Percentiles rank a stretch among this genome's conserved stretches.
Evolutionary conservation across 225 moss, liverwort and hornwort species (phyloP).

Genomic region (Physcomitrium patens): DNA sequence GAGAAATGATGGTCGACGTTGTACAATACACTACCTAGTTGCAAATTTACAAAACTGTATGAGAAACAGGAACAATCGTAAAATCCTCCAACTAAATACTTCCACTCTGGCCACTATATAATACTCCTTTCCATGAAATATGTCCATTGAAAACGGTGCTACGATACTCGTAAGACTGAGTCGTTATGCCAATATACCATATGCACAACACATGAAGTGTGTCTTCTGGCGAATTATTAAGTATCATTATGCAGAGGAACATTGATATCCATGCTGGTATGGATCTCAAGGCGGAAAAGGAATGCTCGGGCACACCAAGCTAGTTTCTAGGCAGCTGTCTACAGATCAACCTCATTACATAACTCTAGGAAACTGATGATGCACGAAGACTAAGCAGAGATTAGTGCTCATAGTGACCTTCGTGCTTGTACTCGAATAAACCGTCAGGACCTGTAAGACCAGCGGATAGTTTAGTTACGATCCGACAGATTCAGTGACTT

Average conservation of each 20-base stretch:
- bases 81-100: no score
- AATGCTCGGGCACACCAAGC: slow-evolving; percentile 24
- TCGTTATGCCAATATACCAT: background rate
- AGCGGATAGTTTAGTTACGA: background rate
- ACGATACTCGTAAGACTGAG: background rate
- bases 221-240: slow-evolving; percentile 17
- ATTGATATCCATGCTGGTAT: slow-evolving; percentile 19
- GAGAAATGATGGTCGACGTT: no score
- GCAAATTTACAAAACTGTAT: no score
- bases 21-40: no score
- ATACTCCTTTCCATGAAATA: no score
- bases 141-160: no score
- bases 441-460: slow-evolving; percentile 49
- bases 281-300: slow-evolving; percentile 19
- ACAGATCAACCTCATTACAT: slow-evolving; percentile 31
- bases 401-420: slow-evolving; percentile 42
- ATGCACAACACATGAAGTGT: slow-evolving; percentile 2
- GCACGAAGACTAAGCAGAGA: slow-evolving; percentile 3
- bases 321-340: slow-evolving; percentile 15
- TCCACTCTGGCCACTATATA: no score
- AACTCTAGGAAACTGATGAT: slow-evolving; percentile 11
- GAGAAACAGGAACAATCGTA: no score
- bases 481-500: background rate
- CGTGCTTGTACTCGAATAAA: slow-evolving; percentile 48
- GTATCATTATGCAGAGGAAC: slow-evolving; percentile 12